phyloP scores from a whole-genome alignment of 176 grass and related monocot genomes.

The sorghum (Sorghum bicolor) region DNA sequence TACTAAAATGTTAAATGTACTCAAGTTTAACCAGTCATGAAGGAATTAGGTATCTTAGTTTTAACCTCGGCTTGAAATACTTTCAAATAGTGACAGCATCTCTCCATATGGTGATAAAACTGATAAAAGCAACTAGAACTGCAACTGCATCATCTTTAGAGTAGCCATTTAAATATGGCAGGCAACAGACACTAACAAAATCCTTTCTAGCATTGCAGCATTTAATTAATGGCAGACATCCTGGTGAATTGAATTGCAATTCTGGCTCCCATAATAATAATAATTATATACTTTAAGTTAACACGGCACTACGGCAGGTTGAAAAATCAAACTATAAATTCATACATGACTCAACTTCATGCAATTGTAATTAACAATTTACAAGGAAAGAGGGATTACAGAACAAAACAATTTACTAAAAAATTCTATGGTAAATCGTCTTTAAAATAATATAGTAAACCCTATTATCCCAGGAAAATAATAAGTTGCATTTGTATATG shows the following conservation, averaged over 20 bases:
- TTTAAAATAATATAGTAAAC: not conserved
- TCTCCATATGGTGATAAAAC: not conserved
- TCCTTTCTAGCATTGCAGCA: not conserved
- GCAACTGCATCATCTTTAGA: not conserved
- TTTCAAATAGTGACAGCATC: not conserved
- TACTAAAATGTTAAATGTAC: not conserved
- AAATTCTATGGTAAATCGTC: not conserved
- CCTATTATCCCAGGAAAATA: not conserved
- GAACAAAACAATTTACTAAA: not conserved
- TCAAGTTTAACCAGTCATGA: not conserved
- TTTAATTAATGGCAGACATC: not conserved
- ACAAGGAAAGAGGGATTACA: not conserved
- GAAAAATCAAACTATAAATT: not conserved
- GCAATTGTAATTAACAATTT: not conserved
- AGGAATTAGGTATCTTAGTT: not conserved
- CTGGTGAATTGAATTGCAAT: not conserved
- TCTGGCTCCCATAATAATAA: not conserved
- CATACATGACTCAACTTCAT: slow-evolving; percentile 23
- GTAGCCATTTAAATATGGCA: not conserved
- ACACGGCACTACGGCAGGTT: no score
- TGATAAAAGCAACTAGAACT: not conserved
- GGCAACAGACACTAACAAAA: not conserved
- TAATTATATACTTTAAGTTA: not conserved
- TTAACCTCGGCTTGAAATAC: not conserved
- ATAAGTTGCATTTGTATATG: not conserved